Conservation (phyloP, 371 early-diverging fungal genomes). For the Umbelopsis sp. region DNA sequence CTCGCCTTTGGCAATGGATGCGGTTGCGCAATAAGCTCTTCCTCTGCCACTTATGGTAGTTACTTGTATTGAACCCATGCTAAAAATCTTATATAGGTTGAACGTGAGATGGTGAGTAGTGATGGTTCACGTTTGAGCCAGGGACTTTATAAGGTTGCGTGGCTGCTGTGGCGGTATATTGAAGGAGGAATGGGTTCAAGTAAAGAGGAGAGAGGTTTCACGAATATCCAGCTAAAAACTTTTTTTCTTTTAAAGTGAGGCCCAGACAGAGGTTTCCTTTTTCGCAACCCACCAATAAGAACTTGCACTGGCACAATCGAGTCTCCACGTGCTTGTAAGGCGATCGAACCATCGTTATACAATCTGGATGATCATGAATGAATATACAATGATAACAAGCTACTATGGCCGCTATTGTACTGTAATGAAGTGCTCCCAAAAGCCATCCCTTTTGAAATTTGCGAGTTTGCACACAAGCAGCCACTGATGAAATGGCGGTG, state of each 20-base stretch:
- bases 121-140: not conserved
- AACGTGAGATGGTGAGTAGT: not conserved
- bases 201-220: no score
- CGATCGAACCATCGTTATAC: no score
- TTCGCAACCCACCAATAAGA: no score
- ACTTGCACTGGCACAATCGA: not conserved
- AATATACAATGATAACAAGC: not conserved
- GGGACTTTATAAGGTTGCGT: not conserved
- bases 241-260: not conserved
- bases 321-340: not conserved
- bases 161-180: not conserved
- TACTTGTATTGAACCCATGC: slow-evolving; percentile 12
- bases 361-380: not conserved
- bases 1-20: slow-evolving; percentile 32
- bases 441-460: no score
- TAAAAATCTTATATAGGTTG: not conserved
- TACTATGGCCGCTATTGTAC: no score
- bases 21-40: slow-evolving; percentile 35
- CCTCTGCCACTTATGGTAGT: slow-evolving; percentile 41
- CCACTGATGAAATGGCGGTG: no score
- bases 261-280: no score
- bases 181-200: not conserved
- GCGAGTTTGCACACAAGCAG: no score
- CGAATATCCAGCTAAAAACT: not conserved
- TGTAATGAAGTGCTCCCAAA: no score